Conservation (phyloP, 306 rosid species). For the Glycine tomentella region DNA sequence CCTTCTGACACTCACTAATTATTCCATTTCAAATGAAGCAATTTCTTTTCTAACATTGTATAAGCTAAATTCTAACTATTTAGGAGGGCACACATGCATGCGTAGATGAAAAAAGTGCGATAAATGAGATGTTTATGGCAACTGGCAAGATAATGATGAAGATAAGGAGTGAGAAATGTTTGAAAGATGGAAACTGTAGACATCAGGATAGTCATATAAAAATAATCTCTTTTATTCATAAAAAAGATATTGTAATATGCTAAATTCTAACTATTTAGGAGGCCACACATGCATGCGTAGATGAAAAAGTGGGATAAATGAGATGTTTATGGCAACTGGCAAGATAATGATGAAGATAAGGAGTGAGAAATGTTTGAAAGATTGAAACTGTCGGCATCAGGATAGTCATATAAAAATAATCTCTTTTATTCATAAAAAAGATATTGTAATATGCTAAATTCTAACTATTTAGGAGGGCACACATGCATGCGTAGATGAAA, state of each 20-base stretch:
- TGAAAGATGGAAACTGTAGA: neutral
- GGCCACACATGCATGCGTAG: too few relatives aligned
- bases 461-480: slow-evolving; percentile 7
- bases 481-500: neutral
- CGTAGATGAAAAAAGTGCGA: neutral
- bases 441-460: neutral
- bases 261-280: too few relatives aligned
- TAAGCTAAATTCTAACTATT: neutral
- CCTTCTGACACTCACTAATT: neutral
- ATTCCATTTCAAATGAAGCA: slow-evolving; percentile 33
- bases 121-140: neutral
- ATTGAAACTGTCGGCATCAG: too few relatives aligned
- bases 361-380: too few relatives aligned
- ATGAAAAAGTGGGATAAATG: too few relatives aligned
- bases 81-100: neutral
- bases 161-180: slow-evolving; percentile 17
- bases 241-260: too few relatives aligned
- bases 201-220: neutral
- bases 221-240: neutral
- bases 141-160: neutral
- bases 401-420: too few relatives aligned
- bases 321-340: too few relatives aligned
- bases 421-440: too few relatives aligned
- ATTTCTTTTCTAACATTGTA: neutral
- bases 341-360: too few relatives aligned